Evolutionary conservation across 306 rosid genomes (phyloP).

Genomic region (Prunus campanulata): DNA sequence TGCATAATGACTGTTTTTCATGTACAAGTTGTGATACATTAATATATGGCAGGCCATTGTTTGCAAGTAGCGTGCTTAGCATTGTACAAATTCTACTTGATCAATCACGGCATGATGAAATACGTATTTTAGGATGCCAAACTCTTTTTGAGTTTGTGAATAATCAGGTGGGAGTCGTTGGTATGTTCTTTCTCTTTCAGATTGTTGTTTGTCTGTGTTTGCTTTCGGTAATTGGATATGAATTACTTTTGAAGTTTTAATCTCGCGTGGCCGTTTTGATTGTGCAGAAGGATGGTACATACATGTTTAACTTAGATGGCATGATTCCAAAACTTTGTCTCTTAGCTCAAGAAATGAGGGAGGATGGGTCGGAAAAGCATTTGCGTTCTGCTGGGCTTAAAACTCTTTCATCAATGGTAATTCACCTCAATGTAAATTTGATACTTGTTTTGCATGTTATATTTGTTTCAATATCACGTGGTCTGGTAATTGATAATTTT

Average conservation of each 20-base stretch:
- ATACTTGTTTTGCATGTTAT: neutral
- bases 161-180: slow-evolving; percentile 58
- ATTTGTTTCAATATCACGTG: neutral
- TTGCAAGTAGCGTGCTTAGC: slow-evolving; percentile 70
- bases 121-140: slow-evolving; percentile 65
- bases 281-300: slow-evolving; percentile 68
- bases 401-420: slow-evolving; percentile 64
- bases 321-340: slow-evolving; percentile 54
- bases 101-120: slow-evolving; percentile 58
- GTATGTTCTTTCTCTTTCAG: slow-evolving; percentile 24
- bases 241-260: slow-evolving; percentile 12
- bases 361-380: slow-evolving; percentile 33
- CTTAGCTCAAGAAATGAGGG: slow-evolving; percentile 62
- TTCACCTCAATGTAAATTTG: slow-evolving; percentile 14
- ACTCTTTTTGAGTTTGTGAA: slow-evolving; percentile 63
- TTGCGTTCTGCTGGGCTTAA: slow-evolving; percentile 60
- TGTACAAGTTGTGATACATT: slow-evolving; percentile 14
- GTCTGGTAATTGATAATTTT: neutral
- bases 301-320: slow-evolving; percentile 68
- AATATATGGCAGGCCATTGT: slow-evolving; percentile 56
- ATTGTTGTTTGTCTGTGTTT: slow-evolving; percentile 4
- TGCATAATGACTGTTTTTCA: neutral
- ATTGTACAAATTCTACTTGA: slow-evolving; percentile 68
- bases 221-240: neutral
- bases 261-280: slow-evolving; percentile 5